Percentiles rank a stretch among this genome's conserved stretches.
These are phyloP conservation scores for Cercospora citrullina DNA, from an alignment of 2,329 filamentous ascomycete species.

Conservation along the genomic window DNA sequence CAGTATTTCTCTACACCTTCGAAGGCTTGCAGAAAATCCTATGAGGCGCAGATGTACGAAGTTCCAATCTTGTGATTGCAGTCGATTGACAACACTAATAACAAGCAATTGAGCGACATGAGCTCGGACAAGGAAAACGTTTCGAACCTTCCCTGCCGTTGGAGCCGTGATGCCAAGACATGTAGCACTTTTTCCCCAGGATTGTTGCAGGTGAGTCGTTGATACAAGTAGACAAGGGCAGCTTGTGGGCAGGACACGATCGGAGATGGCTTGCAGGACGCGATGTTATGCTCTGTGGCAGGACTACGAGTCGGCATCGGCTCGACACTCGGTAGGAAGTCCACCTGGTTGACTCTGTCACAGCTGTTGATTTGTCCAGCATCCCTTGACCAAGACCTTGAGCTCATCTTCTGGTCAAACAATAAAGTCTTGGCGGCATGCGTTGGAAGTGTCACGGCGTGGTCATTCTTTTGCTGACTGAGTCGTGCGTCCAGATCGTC, in stretches of 20 bases:
- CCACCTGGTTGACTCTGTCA: not conserved
- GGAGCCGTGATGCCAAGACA: not conserved
- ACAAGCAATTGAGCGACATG: not conserved
- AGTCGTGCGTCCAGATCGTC: not conserved
- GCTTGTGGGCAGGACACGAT: not conserved
- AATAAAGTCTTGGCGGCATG: not conserved
- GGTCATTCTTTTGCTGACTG: not conserved
- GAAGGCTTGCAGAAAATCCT: not conserved
- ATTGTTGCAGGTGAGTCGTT: not conserved
- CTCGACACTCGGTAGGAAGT: not conserved
- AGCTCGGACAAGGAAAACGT: not conserved
- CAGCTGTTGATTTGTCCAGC: not conserved
- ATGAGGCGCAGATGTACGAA: not conserved
- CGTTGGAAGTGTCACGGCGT: not conserved
- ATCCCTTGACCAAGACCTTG: not conserved
- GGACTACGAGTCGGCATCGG: not conserved
- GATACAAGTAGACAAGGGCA: not conserved
- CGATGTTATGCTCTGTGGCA: not conserved
- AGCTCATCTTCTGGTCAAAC: not conserved
- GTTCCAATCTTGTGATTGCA: not conserved
- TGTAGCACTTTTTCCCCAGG: not conserved
- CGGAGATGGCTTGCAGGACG: not conserved
- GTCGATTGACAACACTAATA: too few species aligned
- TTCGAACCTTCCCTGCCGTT: conserved; percentile 2
- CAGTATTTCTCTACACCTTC: not conserved